Percentiles rank a stretch among this genome's conserved stretches.
phyloP scores from a whole-genome alignment of 192 early-diverging fungal species.

The Backusella circina region DNA sequence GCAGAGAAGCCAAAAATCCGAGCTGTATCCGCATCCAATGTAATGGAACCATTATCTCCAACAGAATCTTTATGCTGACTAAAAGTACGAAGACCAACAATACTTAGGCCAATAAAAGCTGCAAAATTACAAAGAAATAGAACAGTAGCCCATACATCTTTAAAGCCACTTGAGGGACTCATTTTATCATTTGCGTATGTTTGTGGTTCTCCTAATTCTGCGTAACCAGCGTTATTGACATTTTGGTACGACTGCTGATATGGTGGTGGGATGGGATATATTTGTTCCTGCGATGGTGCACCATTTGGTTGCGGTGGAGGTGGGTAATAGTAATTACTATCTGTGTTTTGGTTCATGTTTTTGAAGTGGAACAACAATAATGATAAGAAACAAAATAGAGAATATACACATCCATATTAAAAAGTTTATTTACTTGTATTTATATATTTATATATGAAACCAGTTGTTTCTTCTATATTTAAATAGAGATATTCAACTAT shows the following conservation, averaged over 20 bases:
- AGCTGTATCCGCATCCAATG: constrained; percentile 24
- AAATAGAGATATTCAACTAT: background rate
- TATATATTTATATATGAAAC: background rate
- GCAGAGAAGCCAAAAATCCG: constrained; percentile 30
- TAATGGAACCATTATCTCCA: background rate
- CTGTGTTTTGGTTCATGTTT: background rate
- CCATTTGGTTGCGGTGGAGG: background rate
- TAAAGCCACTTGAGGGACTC: constrained; percentile 24
- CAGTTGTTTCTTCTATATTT: background rate
- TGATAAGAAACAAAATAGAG: background rate
- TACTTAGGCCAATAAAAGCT: constrained; percentile 50
- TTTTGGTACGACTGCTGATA: background rate
- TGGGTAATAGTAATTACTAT: background rate
- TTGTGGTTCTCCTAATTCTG: background rate
- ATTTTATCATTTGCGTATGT: background rate
- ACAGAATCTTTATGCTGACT: background rate
- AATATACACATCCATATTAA: background rate
- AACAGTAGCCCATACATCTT: constrained; percentile 69
- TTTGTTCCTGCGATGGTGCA: background rate
- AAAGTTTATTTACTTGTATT: background rate
- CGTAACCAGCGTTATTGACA: background rate
- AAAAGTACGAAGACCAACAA: constrained; percentile 39
- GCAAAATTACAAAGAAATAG: constrained; percentile 51
- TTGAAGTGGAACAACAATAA: background rate
- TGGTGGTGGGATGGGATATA: background rate